Evolutionary conservation across 495 filamentous ascomycete genomes (phyloP), one percentile per base, ranked within the genome.

Genomic region (Recurvomyces mirabilis): DNA sequence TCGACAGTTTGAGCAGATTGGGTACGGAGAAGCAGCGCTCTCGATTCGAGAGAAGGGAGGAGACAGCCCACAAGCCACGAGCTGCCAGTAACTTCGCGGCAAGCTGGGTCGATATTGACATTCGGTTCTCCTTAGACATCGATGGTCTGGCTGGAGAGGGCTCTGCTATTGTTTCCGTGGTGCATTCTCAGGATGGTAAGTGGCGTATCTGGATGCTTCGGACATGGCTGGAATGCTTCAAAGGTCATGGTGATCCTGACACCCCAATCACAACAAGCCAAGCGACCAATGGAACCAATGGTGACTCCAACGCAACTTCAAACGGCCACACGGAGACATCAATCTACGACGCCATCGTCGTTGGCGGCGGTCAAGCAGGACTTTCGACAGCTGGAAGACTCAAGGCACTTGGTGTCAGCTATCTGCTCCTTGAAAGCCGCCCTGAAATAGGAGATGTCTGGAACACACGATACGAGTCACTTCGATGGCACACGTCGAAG

Each of bases 381-480:
- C 36, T 62, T 20, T 45, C 53, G n/a, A 52, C 60, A 0, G 57
- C 60, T n/a, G 65, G 60, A 11, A 53, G 65, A 5, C 40, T 65
- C 5, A 60, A 66, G 40, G 58, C 64, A 0, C 35, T 68, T 1
- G 60, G 57, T 3, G 47, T 66, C 0, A 47, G 51, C 0, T 60
- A 57, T 34, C 42, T 66, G 12, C 47, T 66, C 35, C 46, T 60
- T 11, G 65, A 68, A 17, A 56, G 56, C 10, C 57, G 62, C 30
- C 11, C 45, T n/a, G 29, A 39, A 4, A 43, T 60, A 2, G 65
- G 65, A 13, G 58, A 65, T 43, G 61, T 62, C 35, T 68, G 65
- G 65, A 56, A 45, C 19, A 46, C 50, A 10, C 57, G 65, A 11
- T 68, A 66, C 33, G 56, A 61, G 22, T 63, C 56, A 29, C 51